A percentile compares a stretch with the other conserved stretches of the same genome.
phyloP scores from a whole-genome alignment of 352 stramenopile genomes.

The Pilasporangium apinafurcum region DNA sequence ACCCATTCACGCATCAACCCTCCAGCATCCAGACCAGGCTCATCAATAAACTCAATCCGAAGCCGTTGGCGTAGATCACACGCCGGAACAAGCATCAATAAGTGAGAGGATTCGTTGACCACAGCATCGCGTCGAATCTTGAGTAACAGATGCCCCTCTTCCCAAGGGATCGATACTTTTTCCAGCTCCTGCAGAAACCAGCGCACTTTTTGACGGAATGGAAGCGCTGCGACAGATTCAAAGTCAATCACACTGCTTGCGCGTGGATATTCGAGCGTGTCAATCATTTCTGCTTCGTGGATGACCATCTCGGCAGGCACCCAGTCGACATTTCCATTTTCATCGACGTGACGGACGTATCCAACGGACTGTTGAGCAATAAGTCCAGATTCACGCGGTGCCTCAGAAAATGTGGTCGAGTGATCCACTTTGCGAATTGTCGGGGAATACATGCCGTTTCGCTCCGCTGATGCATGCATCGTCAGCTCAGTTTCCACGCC shows the following conservation, averaged over 20 bases:
- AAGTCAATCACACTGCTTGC: conserved; percentile 74
- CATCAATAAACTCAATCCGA: conserved; percentile 81
- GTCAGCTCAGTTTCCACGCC: conserved; percentile 69
- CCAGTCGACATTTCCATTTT: conserved; percentile 64
- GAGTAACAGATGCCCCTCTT: conserved; percentile 72
- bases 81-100: conserved; percentile 72
- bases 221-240: conserved; percentile 59
- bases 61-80: conserved; percentile 65
- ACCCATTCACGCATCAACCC: conserved; percentile 79
- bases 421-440: conserved; percentile 38
- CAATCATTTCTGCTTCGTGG: conserved; percentile 53
- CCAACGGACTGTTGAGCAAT: conserved; percentile 67
- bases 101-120: conserved; percentile 73
- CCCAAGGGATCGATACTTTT: conserved; percentile 70
- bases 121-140: conserved; percentile 76
- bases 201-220: conserved; percentile 65
- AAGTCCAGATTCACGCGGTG: too few species aligned
- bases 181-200: conserved; percentile 76
- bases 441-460: conserved; percentile 35
- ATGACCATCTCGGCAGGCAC: conserved; percentile 61
- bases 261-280: conserved; percentile 66
- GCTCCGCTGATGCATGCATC: conserved; percentile 35
- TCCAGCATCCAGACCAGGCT: conserved; percentile 67
- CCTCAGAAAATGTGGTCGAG: conserved; percentile 1
- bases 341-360: conserved; percentile 71